phyloP scores from a whole-genome alignment of 495 filamentous ascomycete genomes.

The Penicillium cosmopolitanum region DNA sequence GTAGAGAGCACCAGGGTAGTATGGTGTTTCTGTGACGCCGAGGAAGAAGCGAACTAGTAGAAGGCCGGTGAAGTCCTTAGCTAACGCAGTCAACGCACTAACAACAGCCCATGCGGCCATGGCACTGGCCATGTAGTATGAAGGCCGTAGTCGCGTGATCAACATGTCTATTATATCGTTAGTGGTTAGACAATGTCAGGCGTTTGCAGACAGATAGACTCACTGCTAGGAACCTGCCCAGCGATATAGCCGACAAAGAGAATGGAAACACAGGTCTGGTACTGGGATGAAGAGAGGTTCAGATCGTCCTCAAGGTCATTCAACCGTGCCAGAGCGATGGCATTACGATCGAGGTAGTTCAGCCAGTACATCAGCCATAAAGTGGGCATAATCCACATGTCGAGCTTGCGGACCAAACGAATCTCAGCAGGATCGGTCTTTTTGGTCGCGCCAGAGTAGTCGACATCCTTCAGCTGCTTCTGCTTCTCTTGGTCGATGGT shows the following conservation, averaged over 20 bases:
- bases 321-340: constrained; percentile 28
- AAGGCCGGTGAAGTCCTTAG: constrained; percentile 43
- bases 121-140: constrained; percentile 32
- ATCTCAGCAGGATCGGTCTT: too few species aligned
- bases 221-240: constrained; percentile 17
- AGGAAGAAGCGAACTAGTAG: constrained; percentile 42
- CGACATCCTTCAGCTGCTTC: not conserved
- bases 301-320: constrained; percentile 47
- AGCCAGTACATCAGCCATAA: too few species aligned
- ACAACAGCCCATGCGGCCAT: constrained; percentile 53
- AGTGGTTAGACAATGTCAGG: too few species aligned
- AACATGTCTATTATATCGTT: constrained; percentile 49
- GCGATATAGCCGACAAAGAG: constrained; percentile 53
- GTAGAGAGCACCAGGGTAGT: constrained; percentile 48
- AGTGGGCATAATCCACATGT: too few species aligned
- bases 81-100: constrained; percentile 45
- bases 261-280: constrained; percentile 57
- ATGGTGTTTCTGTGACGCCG: constrained; percentile 52
- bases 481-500: constrained; percentile 12
- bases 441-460: too few species aligned
- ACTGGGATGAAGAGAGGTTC: constrained; percentile 43
- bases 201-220: too few species aligned
- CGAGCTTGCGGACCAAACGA: too few species aligned
- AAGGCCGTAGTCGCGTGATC: constrained; percentile 42
- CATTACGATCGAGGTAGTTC: constrained; percentile 40